These are phyloP conservation scores for Alternaria panax DNA, from an alignment of 2,329 filamentous ascomycete species.

Conservation along the genomic window DNA sequence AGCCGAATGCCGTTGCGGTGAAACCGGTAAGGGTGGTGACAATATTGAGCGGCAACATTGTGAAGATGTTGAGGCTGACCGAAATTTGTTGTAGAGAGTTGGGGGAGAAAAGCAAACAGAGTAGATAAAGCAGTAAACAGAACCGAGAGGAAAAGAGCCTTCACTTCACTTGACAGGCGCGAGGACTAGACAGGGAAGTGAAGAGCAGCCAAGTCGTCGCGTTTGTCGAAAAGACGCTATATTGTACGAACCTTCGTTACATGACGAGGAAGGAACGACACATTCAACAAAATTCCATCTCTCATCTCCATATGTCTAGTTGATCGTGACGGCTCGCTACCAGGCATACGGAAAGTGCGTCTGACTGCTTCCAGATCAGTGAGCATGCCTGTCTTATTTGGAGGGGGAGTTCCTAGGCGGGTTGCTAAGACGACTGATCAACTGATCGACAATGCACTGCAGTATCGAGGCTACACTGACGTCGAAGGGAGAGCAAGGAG, in stretches of 20 bases:
- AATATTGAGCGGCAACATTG: neutral
- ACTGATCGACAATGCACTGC: neutral
- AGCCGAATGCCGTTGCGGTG: neutral
- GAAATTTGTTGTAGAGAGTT: neutral
- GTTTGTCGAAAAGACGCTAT: neutral
- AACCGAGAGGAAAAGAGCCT: neutral
- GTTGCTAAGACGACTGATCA: neutral
- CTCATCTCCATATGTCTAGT: neutral
- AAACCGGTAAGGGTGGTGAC: neutral
- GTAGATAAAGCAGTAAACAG: neutral
- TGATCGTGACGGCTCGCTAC: neutral
- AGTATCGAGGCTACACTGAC: neutral
- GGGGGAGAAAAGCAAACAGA: no score
- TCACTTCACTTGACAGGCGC: neutral
- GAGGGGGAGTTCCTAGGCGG: no score
- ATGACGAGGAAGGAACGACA: neutral
- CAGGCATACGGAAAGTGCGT: neutral
- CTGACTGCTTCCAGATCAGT: neutral
- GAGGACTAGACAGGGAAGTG: neutral
- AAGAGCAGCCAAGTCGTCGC: neutral
- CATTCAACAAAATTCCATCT: neutral
- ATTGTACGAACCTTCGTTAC: neutral
- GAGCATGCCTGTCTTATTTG: no score
- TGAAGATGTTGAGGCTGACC: neutral
- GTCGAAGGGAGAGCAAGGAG: neutral